phyloP scores from a whole-genome alignment of 2,329 filamentous ascomycete species.

The Phoma sp. region DNA sequence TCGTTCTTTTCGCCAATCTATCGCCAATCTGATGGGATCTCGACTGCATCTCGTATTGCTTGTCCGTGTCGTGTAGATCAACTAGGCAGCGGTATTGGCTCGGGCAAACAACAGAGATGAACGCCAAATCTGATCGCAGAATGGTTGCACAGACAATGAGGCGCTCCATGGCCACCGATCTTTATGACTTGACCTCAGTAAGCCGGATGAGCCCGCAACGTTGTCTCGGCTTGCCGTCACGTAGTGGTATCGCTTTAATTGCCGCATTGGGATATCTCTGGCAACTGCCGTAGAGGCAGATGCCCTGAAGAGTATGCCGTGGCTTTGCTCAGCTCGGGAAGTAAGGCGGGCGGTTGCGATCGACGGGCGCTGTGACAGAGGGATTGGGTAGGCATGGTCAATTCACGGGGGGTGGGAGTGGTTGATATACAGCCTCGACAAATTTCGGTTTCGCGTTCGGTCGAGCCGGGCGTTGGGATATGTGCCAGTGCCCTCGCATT shows the following conservation, averaged over 20 bases:
- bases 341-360: not conserved
- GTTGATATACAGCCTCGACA: not conserved
- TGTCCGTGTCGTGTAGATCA: too few relatives aligned
- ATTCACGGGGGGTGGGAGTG: not conserved
- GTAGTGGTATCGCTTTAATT: conserved; percentile 7
- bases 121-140: not conserved
- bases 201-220: conserved; percentile 1
- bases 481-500: not conserved
- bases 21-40: too few relatives aligned
- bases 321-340: not conserved
- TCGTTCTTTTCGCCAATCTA: too few relatives aligned
- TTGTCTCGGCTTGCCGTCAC: not conserved
- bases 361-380: not conserved
- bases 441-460: conserved; percentile 9
- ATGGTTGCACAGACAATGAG: not conserved
- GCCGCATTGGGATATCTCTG: conserved; percentile 1
- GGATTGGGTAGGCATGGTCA: too few relatives aligned
- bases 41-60: too few relatives aligned
- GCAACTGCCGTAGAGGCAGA: conserved; percentile 1
- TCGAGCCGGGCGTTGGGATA: conserved; percentile 1
- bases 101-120: too few relatives aligned
- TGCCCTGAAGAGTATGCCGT: not conserved
- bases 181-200: not conserved
- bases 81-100: too few relatives aligned
- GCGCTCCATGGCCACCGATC: not conserved